Base-by-base conservation (phyloP, 495 filamentous ascomycete genomes). In the Hypoxylon fuscum region DNA sequence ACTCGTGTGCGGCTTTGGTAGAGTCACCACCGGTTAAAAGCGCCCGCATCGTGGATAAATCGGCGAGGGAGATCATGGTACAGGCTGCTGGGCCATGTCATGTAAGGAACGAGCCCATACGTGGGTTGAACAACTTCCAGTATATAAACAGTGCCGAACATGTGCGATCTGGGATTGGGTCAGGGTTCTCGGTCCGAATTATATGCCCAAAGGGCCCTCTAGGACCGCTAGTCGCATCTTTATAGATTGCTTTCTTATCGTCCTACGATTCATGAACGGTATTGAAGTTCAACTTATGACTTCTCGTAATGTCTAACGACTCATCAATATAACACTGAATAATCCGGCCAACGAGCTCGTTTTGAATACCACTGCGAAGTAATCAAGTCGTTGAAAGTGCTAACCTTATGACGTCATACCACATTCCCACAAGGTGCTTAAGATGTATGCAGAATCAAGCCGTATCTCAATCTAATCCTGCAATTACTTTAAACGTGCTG, bases 101-200 rank as follows among this genome's bases (percentile, higher is more conserved):
- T 66, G 63, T 66, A 57, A 66, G 63, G 63, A 50, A 66, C 63
- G 37, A 44, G 21, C 41, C 42, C 53, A 32, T 52, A 58, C 27
- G 38, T 27, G 41, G 47, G 21, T 49, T 54, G 27, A 44, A 49
- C 41, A 41, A 21, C 42, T 47, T 66, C n/a, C n/a, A n/a, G 40
- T 66, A 66, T 53, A 48, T 45, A 45, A 43, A 27, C 40, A 58
- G 21, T 66, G 52, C 47, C 52, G 57, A 61, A 52, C 40, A 35
- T 42, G 50, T 57, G 40, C 25, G 37, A 43, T 27, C 17, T 22
- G 25, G 56, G 63, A 58, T 62, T 66, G 47, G 57, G 9, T 49
- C 47, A 44, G 63, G 52, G 29, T 61, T 57, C 63, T 66, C 63
- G 63, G 63, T 45, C 63, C 63, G 63, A 66, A 49, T 61, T 54